Evolutionary conservation across 176 grass and related monocot genomes (phyloP), one percentile per base, ranked within the genome.

Genomic region (Oryza glaberrima): DNA sequence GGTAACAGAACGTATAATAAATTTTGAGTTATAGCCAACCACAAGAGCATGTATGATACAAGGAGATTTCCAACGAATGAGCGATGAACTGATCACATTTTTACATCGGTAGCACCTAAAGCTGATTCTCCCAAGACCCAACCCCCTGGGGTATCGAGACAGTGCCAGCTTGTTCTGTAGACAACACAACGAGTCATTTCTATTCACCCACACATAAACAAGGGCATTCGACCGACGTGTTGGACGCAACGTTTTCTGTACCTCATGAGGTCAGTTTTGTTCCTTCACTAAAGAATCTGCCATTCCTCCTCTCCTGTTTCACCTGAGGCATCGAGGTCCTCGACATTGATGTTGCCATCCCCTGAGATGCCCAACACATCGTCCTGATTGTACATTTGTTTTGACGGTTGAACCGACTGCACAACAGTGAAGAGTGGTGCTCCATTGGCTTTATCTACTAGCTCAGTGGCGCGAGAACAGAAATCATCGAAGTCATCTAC

Each of bases 401-500:
- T 95, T 6, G 14, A 67, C 12, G 80, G 86, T 61, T 79, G 77
- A 28, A 86, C 67, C 23, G 76, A 84, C 81, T 95, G 90, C 15
- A 84, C 87, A 32, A 99, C 88, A 10, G 97, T 99, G 84, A 99
- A 96, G 22, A 99, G 79, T 12, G 97, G 97, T 1, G 97, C 94
- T 66, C 97, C 90, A 52, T 94, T 94, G 36, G 94, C 84, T 58
- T 88, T 96, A 69, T 90, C 86, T 15, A 47, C 92, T 41, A 99
- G 81, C 52, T 92, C 83, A 9, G 91, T 84, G 47, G 97, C 88
- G 67, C 92, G 97, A 28, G 76, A 86, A 78, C 91, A 99, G 88
- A 99, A 99, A 84, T 96, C 92, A 68, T 92, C 88, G 41, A 99
- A 96, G 83, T 96, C 91, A 77, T 82, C 94, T 99, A 66, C 77